Evolutionary conservation across 1,139 yeast species (phyloP).

Genomic region (Yamadazyma dushanensis): DNA sequence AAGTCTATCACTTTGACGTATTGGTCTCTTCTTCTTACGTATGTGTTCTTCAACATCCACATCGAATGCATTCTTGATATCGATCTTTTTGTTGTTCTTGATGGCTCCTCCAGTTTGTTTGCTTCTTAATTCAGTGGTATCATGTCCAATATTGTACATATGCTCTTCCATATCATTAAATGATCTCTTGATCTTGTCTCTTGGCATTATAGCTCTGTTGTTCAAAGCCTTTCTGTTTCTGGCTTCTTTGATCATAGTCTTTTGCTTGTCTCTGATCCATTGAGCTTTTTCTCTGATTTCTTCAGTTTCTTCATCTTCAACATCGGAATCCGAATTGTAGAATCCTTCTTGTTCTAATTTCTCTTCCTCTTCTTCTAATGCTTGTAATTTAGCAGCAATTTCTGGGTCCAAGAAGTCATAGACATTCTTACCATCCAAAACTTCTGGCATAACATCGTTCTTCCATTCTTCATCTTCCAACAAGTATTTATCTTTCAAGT

Average conservation of each 20-base stretch:
- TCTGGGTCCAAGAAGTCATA: slow-evolving; percentile 97
- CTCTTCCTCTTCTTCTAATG: slow-evolving; percentile 96
- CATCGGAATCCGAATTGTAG: slow-evolving; percentile 85
- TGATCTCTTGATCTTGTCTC: slow-evolving; percentile 80
- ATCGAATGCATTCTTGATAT: slow-evolving; percentile 60
- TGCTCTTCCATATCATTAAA: slow-evolving; percentile 82
- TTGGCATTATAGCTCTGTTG: slow-evolving; percentile 90
- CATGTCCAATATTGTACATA: slow-evolving; percentile 88
- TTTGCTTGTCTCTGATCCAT: slow-evolving; percentile 96
- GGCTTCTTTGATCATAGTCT: slow-evolving; percentile 86
- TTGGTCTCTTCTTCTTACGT: slow-evolving; percentile 48
- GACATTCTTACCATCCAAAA: slow-evolving; percentile 92
- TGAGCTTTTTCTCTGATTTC: slow-evolving; percentile 84
- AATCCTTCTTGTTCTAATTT: slow-evolving; percentile 91
- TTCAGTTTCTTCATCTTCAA: slow-evolving; percentile 59
- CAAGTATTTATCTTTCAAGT: slow-evolving; percentile 86
- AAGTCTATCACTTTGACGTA: slow-evolving; percentile 74
- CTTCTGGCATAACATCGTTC: slow-evolving; percentile 95
- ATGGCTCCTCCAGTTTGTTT: slow-evolving; percentile 32
- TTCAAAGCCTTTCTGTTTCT: slow-evolving; percentile 84
- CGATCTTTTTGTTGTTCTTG: slow-evolving; percentile 61
- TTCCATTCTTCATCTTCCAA: slow-evolving; percentile 98
- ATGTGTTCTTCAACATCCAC: slow-evolving; percentile 32
- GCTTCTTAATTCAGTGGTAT: slow-evolving; percentile 61
- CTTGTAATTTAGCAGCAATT: slow-evolving; percentile 87